Percentiles rank a stretch among this genome's conserved stretches.
These are phyloP conservation scores for Corylus heterophylla DNA, from an alignment of 306 rosid species.

Conservation along the genomic window DNA sequence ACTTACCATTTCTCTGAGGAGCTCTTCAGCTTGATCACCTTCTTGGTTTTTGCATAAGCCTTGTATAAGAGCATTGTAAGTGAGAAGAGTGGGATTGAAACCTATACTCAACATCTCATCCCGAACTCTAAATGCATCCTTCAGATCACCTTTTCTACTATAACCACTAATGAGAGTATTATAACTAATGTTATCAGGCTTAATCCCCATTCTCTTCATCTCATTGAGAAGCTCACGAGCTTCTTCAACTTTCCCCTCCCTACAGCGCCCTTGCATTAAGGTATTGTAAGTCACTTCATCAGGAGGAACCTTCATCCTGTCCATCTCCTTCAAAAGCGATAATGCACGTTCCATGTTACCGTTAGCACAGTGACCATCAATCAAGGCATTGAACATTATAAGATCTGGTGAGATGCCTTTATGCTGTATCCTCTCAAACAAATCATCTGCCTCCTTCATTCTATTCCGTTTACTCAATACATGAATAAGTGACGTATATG, in stretches of 20 bases:
- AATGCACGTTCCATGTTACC: constrained; percentile 57
- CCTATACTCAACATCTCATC: constrained; percentile 78
- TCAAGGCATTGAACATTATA: constrained; percentile 75
- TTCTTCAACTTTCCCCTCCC: constrained; percentile 83
- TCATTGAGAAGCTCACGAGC: constrained; percentile 68
- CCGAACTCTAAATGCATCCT: constrained; percentile 71
- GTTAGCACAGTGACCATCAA: constrained; percentile 72
- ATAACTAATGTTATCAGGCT: constrained; percentile 81
- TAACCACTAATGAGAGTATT: constrained; percentile 85
- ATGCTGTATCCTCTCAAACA: constrained; percentile 53
- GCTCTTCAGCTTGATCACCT: constrained; percentile 77
- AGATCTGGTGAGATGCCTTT: constrained; percentile 65
- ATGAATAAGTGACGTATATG: constrained; percentile 74
- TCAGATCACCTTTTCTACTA: constrained; percentile 71
- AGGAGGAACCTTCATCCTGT: constrained; percentile 54
- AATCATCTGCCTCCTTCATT: constrained; percentile 72
- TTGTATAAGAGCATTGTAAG: constrained; percentile 83
- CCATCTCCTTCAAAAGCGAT: constrained; percentile 74
- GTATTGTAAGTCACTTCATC: constrained; percentile 87
- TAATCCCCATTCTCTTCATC: constrained; percentile 84
- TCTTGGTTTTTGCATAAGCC: constrained; percentile 72
- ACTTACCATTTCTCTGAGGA: constrained; percentile 74
- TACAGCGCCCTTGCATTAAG: constrained; percentile 84
- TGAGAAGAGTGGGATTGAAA: constrained; percentile 82
- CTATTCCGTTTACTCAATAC: constrained; percentile 61